Conservation (phyloP, 305 asterid genomes). For the Lippia alba region DNA sequence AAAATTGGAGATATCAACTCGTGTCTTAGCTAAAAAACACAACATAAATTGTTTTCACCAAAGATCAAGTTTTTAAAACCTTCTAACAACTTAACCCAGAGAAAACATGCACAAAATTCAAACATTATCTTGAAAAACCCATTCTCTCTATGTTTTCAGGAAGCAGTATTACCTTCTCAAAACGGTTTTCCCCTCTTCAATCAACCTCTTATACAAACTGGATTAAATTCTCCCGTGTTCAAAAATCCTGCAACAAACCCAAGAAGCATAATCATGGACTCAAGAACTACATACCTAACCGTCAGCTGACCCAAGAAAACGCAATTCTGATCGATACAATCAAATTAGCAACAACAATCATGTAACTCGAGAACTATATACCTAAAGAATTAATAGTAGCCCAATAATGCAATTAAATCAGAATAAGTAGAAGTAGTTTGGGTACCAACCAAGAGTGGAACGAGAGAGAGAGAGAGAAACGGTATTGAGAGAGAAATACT, state of each 20-base stretch:
- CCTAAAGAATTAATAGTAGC: slow-evolving; percentile 1
- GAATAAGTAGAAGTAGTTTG: slow-evolving; percentile 30
- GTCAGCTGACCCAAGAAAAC: neutral
- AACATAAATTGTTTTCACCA: slow-evolving; percentile 5
- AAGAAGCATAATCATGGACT: neutral
- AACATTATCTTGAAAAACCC: slow-evolving; percentile 3
- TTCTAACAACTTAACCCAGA: neutral
- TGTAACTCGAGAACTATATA: slow-evolving; percentile 12
- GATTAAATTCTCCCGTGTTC: neutral
- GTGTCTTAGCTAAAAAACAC: slow-evolving; percentile 9
- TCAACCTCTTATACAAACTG: slow-evolving; percentile 19
- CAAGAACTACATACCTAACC: neutral
- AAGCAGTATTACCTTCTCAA: slow-evolving; percentile 31
- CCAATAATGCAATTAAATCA: neutral
- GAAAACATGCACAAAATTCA: neutral
- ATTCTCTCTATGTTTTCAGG: neutral
- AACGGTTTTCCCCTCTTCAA: slow-evolving; percentile 24
- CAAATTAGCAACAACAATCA: slow-evolving; percentile 29
- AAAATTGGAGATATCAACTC: slow-evolving; percentile 24
- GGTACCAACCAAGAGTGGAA: slow-evolving; percentile 5
- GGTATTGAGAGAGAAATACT: slow-evolving; percentile 35
- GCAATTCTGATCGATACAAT: slow-evolving; percentile 20
- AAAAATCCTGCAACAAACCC: slow-evolving; percentile 19
- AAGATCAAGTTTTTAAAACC: slow-evolving; percentile 12
- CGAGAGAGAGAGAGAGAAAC: neutral